Conservation (phyloP, 1,284 basidiomycete species). For the Takashimella koratensis region DNA sequence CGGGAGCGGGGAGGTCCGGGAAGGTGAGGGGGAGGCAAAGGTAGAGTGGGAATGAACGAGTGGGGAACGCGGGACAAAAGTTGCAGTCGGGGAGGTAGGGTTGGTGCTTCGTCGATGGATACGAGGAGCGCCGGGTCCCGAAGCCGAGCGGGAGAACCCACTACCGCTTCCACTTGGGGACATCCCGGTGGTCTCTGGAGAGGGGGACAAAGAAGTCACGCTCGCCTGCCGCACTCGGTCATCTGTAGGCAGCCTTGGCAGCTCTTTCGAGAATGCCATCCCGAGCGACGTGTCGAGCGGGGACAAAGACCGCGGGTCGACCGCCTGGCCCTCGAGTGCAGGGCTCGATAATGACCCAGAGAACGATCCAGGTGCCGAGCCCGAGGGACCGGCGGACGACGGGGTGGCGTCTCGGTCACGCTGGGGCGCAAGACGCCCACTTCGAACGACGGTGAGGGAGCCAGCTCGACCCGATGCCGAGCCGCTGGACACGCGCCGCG, state of each 20-base stretch:
- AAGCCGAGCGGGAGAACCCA: not conserved
- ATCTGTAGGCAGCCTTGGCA: not conserved
- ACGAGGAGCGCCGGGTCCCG: conserved; percentile 7
- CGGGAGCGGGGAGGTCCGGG: conserved; percentile 2
- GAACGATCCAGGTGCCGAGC: not conserved
- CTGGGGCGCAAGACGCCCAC: conserved; percentile 25
- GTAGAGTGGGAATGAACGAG: conserved; percentile 32
- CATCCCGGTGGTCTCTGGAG: not conserved
- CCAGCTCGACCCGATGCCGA: conserved; percentile 39
- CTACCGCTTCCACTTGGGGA: not conserved
- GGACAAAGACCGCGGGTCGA: not conserved
- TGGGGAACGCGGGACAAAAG: conserved; percentile 21
- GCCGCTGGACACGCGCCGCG: conserved; percentile 13
- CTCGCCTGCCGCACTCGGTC: not conserved
- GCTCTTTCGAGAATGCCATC: not conserved
- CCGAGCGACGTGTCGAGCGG: not conserved
- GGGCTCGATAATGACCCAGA: too few species aligned
- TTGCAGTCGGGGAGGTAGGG: conserved; percentile 17
- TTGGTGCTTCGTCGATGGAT: conserved; percentile 36
- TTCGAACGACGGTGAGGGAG: conserved; percentile 38
- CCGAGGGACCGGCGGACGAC: not conserved
- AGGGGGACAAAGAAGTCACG: not conserved
- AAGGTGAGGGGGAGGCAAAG: conserved; percentile 2
- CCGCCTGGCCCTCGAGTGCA: not conserved
- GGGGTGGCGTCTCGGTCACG: conserved; percentile 5